Base-by-base conservation (phyloP, 345 rosid genomes). In the Ceriops zippeliana region DNA sequence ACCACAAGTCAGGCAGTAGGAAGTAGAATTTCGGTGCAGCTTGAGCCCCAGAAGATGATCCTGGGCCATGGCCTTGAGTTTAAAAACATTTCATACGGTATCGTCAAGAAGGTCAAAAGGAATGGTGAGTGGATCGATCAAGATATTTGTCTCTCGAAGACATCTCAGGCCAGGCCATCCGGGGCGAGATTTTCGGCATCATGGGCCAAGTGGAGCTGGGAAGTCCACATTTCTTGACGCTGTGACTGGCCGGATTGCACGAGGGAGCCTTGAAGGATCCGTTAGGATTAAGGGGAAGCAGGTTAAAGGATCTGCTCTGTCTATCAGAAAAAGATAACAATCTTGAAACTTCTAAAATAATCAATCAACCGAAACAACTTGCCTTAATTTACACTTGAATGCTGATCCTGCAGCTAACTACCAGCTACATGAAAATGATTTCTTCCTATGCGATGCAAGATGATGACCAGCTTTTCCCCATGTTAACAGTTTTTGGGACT, bases 361-460 rank as follows among this genome's bases (percentile, higher is more conserved):
- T 35, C 42, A 35, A 35, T 7, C 42, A 35, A 35, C 42, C 42
- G 10, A 9, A 35, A 7, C 42, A 35, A 11, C 42, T 7, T 35
- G 42, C 42, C 8, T 7, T 8, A 35, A 35, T 47, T 3, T 30
- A 17, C 15, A 65, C 51, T 26, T 26, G 26, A 22, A 30, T 58
- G 42, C 28, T 32, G 0, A 27, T 16, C 72, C 38, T 70, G 75
- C 80, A 88, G 90, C 85, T 86, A 7, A 80, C 81, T 19, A 73
- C 93, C 11, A 84, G 89, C 71, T 84, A 88, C 70, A 86, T 92
- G 85, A 87, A 82, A 88, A 86, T 84, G 88, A 74, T 89, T n/a
- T 90, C 96, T 1, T 90, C 98, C 20, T 90, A 90, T 24, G 96
- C 87, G 56, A 87, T 90, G 96, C 98, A 92, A 88, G 96, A 92